Percentiles rank a stretch among this genome's conserved stretches.
These are phyloP conservation scores for Ceratobasidium sp. DNA, from an alignment of 1,284 basidiomycete genomes.

Conservation along the genomic window DNA sequence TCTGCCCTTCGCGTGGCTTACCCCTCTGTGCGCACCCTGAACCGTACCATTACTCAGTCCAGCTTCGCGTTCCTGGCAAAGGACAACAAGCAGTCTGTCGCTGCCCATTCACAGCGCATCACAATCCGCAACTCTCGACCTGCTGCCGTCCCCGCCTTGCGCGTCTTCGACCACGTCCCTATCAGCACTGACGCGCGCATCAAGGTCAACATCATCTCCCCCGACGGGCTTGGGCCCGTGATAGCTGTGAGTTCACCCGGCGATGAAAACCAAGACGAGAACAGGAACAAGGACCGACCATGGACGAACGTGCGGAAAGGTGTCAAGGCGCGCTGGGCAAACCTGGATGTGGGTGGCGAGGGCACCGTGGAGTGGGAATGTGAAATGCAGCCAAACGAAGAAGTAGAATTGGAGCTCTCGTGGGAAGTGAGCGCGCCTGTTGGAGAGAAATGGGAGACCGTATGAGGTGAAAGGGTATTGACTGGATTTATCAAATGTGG, in stretches of 20 bases:
- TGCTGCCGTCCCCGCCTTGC: slow-evolving; percentile 43
- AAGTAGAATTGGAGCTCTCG: slow-evolving; percentile 45
- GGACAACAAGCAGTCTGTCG: slow-evolving; percentile 47
- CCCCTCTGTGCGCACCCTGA: slow-evolving; percentile 48
- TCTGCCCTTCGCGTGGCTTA: slow-evolving; percentile 49
- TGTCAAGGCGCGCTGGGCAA: slow-evolving; percentile 44
- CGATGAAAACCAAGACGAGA: slow-evolving; percentile 2
- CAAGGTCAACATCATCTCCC: slow-evolving; percentile 50
- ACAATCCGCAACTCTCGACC: slow-evolving; percentile 50
- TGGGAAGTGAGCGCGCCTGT: slow-evolving; percentile 50
- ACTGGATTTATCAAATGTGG: not conserved
- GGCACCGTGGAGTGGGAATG: slow-evolving; percentile 50
- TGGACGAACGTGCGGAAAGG: slow-evolving; percentile 39
- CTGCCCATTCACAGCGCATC: slow-evolving; percentile 49
- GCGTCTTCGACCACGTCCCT: slow-evolving; percentile 50
- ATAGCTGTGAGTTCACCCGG: not conserved
- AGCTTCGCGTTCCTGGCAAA: slow-evolving; percentile 41
- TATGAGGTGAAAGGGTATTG: not conserved
- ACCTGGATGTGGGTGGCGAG: slow-evolving; percentile 42
- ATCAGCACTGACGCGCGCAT: slow-evolving; percentile 49
- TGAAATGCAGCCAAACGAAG: slow-evolving; percentile 43
- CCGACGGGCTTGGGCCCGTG: slow-evolving; percentile 40
- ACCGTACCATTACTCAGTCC: slow-evolving; percentile 46
- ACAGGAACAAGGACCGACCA: slow-evolving; percentile 4
- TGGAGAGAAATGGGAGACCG: slow-evolving; percentile 46